Evolutionary conservation across 768 basidiomycete species (phyloP), one percentile per base, ranked within the genome.

Genomic region (Gloeostereum incarnatum): DNA sequence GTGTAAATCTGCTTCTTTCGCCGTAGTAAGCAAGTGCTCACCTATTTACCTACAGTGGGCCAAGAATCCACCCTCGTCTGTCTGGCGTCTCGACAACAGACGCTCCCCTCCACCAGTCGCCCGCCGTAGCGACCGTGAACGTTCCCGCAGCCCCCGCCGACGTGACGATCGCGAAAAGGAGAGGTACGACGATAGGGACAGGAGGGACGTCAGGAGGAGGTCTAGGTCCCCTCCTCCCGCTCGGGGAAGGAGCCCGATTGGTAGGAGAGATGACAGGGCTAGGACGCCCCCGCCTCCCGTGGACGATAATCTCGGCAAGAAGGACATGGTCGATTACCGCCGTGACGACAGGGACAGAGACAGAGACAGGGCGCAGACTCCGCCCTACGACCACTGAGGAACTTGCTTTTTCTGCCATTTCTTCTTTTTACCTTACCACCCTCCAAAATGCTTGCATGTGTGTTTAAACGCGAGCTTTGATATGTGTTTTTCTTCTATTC

Each of bases 11-110:
- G 4, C 25, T 19, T n/a, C 16, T 7, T 18, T 4, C 16, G 6
- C 31, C 11, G 5, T 33, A 11, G 11, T 36, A 4, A 16, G 6
- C 22, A 5, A 14, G 42, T 33, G 21, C 24, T 32, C 31, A 16
- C 25, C 42, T 31, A 31, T 9, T n/a, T n/a, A 8, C 35, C 20
- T 33, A 10, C 36, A 83, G 81, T 85, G 82, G 82, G 81, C 82
- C 31, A 87, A 86, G 57, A 79, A 79, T 49, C 85, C 85, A 41
- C 86, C 85, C 4, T 85, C 81, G 29, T 70, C 81, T n/a, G 75
- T 80, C 27, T 88, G 85, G 85, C 80, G 85, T 44, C 78, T 74
- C 46, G 78, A 82, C 32, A 64, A 79, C 48, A 68, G 73, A 42
- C 61, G 68, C 31, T 63, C 74, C 59, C 70, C 51, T 48, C 66